These are phyloP conservation scores for Teratosphaeria viscida DNA, from an alignment of 2,329 filamentous ascomycete genomes.

Conservation along the genomic window DNA sequence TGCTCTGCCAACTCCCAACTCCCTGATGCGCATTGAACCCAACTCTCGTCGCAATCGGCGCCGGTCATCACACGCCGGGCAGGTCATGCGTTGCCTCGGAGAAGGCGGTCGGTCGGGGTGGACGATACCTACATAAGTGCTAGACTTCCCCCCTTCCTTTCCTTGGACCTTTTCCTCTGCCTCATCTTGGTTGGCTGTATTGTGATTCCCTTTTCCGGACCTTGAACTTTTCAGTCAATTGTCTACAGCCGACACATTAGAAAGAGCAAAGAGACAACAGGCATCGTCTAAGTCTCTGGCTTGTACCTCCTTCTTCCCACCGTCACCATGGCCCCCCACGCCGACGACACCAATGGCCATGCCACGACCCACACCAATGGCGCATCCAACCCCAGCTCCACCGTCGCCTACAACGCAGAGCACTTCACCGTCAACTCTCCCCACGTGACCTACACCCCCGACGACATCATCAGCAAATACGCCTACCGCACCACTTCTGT, in stretches of 20 bases:
- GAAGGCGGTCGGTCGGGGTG: neutral
- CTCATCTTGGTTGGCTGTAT: no score
- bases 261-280: no score
- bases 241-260: no score
- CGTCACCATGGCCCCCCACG: constrained; percentile 78
- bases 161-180: neutral
- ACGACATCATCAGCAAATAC: constrained; percentile 86
- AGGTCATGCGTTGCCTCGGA: neutral
- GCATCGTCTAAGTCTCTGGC: no score
- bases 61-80: neutral
- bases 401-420: constrained; percentile 12
- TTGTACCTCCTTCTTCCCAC: no score
- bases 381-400: constrained; percentile 13
- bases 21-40: neutral
- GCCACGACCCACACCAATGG: constrained; percentile 30
- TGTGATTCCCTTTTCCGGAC: no score
- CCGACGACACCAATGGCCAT: constrained; percentile 52
- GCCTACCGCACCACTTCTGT: constrained; percentile 91
- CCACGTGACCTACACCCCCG: constrained; percentile 82
- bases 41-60: constrained; percentile 13
- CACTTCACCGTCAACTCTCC: constrained; percentile 80
- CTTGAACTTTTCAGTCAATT: no score
- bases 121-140: neutral
- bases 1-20: neutral
- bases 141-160: constrained; percentile 1